Evolutionary conservation across 768 basidiomycete species (phyloP), one percentile per base, ranked within the genome.

Genomic region (Termitomyces titanicus): DNA sequence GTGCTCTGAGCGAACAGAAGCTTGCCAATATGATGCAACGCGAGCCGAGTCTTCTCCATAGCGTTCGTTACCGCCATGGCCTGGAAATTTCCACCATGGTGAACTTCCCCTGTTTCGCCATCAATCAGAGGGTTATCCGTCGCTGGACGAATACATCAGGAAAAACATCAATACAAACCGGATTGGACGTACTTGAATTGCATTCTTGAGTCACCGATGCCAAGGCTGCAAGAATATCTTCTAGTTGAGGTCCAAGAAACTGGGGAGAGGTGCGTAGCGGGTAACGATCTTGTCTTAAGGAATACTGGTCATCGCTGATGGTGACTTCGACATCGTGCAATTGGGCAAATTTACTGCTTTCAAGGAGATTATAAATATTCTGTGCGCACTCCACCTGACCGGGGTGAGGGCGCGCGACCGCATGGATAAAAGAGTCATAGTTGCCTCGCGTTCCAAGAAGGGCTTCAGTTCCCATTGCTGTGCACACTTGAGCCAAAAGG

Each of bases 51-150:
- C 67, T 93, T 92, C 68, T 94, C 92, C 89, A 94, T 93, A 11
- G 89, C 86, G 54, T 71, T 82, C 12, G 86, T 86, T 42, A 91
- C 79, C 12, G 86, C 78, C 84, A 89, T 89, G 0, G 88, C 88
- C 68, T 89, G 92, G 78, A 95, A 94, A 68, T 94, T 94, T 13
- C 92, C 93, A 25, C 88, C 89, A 59, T 89, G 84, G 64, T 91
- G 86, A 13, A 88, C 77, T 35, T 74, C 67, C 3, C 81, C 82
- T 27, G 82, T 82, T 51, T 85, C 79, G 18, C 81, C 81, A 63
- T 91, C 87, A 55, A 91, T 75, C 38, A 92, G 79, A 11, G 90
- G 90, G 64, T 92, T 92, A 63, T 92, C 90, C 24, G 90, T 92
- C 22, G 89, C 86, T 89, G 57, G n/a, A 57, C 59, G 31, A 40